These are phyloP conservation scores for Daldinia grandis DNA, from an alignment of 495 filamentous ascomycete species.

Conservation along the genomic window DNA sequence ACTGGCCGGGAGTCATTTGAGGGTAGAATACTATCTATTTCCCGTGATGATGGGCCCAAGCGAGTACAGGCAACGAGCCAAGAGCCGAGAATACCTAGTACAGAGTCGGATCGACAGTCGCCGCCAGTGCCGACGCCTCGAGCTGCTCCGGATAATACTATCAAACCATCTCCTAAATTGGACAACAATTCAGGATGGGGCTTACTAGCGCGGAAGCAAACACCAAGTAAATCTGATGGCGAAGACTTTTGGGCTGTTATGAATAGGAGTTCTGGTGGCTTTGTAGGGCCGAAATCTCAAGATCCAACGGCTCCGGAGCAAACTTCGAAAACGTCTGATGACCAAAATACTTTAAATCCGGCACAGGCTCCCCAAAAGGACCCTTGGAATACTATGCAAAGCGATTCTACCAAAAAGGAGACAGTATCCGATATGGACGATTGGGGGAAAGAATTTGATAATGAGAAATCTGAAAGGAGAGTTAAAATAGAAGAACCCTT, in stretches of 20 bases:
- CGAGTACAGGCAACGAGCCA: not conserved
- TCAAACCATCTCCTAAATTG: not conserved
- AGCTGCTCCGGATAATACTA: not conserved
- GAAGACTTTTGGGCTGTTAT: constrained; percentile 24
- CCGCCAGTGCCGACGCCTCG: not conserved
- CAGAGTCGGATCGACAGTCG: not conserved
- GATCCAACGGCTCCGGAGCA: not conserved
- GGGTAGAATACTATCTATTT: too few species aligned
- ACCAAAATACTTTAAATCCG: not conserved
- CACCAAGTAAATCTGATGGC: constrained; percentile 4
- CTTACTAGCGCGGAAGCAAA: constrained; percentile 22
- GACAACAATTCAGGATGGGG: constrained; percentile 18
- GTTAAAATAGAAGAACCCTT: not conserved
- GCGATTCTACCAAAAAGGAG: not conserved
- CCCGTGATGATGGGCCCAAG: not conserved
- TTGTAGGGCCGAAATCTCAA: not conserved
- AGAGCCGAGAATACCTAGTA: not conserved
- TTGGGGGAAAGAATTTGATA: constrained; percentile 25
- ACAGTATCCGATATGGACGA: not conserved
- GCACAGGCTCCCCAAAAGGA: not conserved
- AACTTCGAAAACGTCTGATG: not conserved
- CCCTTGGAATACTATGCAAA: not conserved
- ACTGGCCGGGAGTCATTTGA: too few species aligned
- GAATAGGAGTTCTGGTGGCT: not conserved
- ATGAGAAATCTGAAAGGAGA: not conserved